Conservation (phyloP, 164 flowering plant genomes). For the Vitis rotundifolia region DNA sequence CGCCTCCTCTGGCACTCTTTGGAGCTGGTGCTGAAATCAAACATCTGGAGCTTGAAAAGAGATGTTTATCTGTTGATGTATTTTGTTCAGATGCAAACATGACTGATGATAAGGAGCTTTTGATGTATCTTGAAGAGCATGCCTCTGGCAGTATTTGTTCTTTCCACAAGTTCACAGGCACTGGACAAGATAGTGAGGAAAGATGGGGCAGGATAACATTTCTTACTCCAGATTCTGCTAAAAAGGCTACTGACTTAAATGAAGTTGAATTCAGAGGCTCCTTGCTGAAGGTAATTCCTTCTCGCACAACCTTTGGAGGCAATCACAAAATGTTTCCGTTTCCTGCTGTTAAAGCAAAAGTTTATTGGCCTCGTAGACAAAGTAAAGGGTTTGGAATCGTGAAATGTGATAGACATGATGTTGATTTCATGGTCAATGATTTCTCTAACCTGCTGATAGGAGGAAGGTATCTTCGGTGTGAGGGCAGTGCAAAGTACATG, state of each 20-base stretch:
- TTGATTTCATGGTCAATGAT: constrained; percentile 39
- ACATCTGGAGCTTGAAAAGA: constrained; percentile 81
- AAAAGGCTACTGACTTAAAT: constrained; percentile 51
- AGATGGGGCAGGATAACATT: constrained; percentile 85
- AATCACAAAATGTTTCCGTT: constrained; percentile 51
- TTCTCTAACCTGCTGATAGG: constrained; percentile 48
- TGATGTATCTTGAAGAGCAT: constrained; percentile 57
- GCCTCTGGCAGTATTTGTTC: constrained; percentile 55
- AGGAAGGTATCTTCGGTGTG: constrained; percentile 47
- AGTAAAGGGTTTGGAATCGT: constrained; percentile 74
- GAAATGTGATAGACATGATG: constrained; percentile 57
- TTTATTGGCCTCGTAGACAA: constrained; percentile 81
- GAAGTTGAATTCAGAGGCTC: constrained; percentile 48
- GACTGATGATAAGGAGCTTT: constrained; percentile 71
- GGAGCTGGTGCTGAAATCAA: constrained; percentile 93
- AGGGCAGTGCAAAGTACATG: constrained; percentile 29
- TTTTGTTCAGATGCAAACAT: constrained; percentile 32
- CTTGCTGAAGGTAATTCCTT: constrained; percentile 49
- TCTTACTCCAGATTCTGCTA: constrained; percentile 75
- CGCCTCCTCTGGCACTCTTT: constrained; percentile 74
- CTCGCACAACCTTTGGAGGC: constrained; percentile 39
- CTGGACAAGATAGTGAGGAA: constrained; percentile 44
- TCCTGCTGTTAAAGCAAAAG: constrained; percentile 71
- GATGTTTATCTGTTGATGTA: constrained; percentile 71
- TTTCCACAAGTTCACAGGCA: constrained; percentile 43